These are phyloP conservation scores for Cornus controversa DNA, from an alignment of 148 eudicot genomes.

Conservation along the genomic window DNA sequence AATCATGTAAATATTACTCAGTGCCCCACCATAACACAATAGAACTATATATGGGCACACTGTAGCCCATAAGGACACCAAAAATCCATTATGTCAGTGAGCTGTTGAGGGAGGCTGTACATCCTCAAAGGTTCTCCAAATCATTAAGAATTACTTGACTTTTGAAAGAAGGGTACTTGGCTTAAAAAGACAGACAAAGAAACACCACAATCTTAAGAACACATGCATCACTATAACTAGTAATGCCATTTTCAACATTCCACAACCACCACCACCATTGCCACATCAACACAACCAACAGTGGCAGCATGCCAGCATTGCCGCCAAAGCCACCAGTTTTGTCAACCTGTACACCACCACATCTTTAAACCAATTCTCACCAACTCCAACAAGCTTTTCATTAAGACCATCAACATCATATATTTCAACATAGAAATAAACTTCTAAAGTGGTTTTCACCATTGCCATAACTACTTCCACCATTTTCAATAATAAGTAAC, in stretches of 20 bases:
- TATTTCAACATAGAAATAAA: not conserved
- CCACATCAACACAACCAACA: not conserved
- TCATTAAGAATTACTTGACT: too few relatives aligned
- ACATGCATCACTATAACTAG: not conserved
- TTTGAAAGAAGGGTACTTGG: not conserved
- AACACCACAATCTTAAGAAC: not conserved
- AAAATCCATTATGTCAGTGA: not conserved
- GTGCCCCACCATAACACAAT: not conserved
- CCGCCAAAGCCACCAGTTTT: not conserved
- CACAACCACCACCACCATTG: not conserved
- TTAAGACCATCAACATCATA: not conserved
- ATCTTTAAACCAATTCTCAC: not conserved
- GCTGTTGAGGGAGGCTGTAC: not conserved
- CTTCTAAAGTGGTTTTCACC: not conserved
- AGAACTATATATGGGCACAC: too few relatives aligned
- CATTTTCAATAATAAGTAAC: constrained; percentile 2
- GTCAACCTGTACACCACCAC: not conserved
- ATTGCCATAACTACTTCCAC: too few relatives aligned
- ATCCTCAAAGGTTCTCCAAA: too few relatives aligned
- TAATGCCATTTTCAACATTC: not conserved
- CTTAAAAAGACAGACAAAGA: not conserved
- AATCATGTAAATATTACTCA: not conserved
- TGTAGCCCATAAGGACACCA: too few relatives aligned
- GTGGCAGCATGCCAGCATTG: not conserved
- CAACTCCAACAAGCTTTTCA: not conserved